Base-by-base conservation (phyloP, 106 monocot genomes). In the Amphibolis antarctica region DNA sequence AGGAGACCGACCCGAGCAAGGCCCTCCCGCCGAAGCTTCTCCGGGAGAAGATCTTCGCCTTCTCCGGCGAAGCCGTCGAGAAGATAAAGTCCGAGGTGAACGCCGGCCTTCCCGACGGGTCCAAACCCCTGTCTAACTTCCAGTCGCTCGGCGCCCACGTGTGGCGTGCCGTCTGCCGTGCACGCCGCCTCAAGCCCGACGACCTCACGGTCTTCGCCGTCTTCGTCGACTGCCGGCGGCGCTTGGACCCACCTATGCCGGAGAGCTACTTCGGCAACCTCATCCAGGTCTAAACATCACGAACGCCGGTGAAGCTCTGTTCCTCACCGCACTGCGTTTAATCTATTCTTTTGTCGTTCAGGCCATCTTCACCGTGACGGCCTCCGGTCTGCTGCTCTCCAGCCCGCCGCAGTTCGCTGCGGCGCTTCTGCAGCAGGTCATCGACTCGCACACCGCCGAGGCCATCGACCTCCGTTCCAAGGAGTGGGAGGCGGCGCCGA, bases 71-170 rank as follows among this genome's bases (percentile, higher is more conserved):
- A 52, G 51, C 83, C 18, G 46, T 94, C 60, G 68, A 67, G 5
- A 52, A 66, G 20, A 71, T 89, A 58, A 94, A 94, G 68, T 64
- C 83, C 23, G 60, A 60, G 10, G 30, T 53, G 64, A 89, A 88
- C 64, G 64, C 80, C 47, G 53, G 57, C 52, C 64, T 81, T 18
- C 60, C 81, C 10, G 46, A 67, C 2, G 70, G 62, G 21, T 25
- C 77, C 53, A 83, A 83, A 64, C 80, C 84, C 22, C 66, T 93
- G 64, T 93, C 93, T 66, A 79, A 79, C 27, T 93, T 93, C 81
- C 88, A 94, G 68, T 89, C 83, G 58, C 89, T 94, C 63, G 83
- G 79, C 18, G 86, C 76, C 29, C 94, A 94, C 75, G 55, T 83
- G 3, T 93, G 93, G 93, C 83, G 74, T 19, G 78, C 78, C 45